These are phyloP conservation scores for Schwanniomyces occidentalis DNA, from an alignment of 805 yeast genomes.

Conservation along the genomic window DNA sequence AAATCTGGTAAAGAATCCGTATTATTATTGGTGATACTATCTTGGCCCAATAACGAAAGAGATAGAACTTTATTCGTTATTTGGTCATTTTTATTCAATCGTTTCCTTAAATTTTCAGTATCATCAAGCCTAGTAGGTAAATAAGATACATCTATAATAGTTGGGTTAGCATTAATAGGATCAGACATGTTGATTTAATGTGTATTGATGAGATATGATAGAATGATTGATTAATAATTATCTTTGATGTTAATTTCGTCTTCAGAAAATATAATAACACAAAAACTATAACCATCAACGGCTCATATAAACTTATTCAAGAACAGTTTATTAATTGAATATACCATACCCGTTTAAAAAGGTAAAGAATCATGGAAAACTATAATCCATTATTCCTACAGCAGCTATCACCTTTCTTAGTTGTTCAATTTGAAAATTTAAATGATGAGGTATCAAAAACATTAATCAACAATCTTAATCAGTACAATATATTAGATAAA, in stretches of 20 bases:
- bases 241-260: too few species aligned
- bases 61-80: slow-evolving; percentile 30
- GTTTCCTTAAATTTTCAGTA: slow-evolving; percentile 4
- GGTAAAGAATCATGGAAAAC: slow-evolving; percentile 30
- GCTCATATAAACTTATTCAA: too few species aligned
- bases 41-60: slow-evolving; percentile 24
- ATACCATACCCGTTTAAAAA: too few species aligned
- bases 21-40: neutral
- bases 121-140: slow-evolving; percentile 65
- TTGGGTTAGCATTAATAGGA: slow-evolving; percentile 89
- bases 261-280: too few species aligned
- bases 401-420: slow-evolving; percentile 37
- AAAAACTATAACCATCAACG: too few species aligned
- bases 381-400: slow-evolving; percentile 27
- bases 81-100: slow-evolving; percentile 14
- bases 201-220: too few species aligned
- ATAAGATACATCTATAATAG: slow-evolving; percentile 69
- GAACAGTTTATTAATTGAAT: too few species aligned
- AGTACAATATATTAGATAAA: slow-evolving; percentile 18
- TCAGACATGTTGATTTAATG: slow-evolving; percentile 74
- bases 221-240: too few species aligned
- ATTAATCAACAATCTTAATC: slow-evolving; percentile 11
- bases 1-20: slow-evolving; percentile 3
- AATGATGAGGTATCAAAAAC: slow-evolving; percentile 6
- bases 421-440: slow-evolving; percentile 13